Evolutionary conservation across 1,284 basidiomycete species (phyloP).

Genomic region (Boletus austroedulis): DNA sequence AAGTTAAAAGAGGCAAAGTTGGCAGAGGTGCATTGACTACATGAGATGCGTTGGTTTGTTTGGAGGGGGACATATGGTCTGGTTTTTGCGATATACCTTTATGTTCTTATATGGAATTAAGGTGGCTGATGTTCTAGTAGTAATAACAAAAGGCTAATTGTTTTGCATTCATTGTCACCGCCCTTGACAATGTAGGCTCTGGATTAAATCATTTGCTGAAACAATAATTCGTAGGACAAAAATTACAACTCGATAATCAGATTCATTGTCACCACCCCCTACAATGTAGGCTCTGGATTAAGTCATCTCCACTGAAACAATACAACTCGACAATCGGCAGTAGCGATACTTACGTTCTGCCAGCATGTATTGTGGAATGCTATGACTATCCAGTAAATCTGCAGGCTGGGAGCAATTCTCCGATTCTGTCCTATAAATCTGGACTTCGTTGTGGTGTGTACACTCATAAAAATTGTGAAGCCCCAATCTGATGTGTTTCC

Average conservation of each 20-base stretch:
- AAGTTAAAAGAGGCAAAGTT: neutral
- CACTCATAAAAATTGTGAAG: neutral
- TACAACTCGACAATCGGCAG: too few species aligned
- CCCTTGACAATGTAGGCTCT: too few species aligned
- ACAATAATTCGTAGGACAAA: too few species aligned
- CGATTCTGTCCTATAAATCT: too few species aligned
- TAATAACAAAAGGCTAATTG: neutral
- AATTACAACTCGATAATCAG: too few species aligned
- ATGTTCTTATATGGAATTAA: neutral
- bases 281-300: too few species aligned
- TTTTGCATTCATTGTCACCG: too few species aligned
- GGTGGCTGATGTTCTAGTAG: neutral
- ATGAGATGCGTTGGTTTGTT: neutral
- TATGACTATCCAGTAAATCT: too few species aligned
- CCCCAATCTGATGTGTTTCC: neutral
- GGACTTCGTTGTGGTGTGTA: neutral
- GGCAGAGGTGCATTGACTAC: neutral
- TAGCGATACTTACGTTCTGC: neutral
- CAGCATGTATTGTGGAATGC: neutral
- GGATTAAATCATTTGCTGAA: too few species aligned
- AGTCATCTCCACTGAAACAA: too few species aligned
- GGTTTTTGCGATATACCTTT: neutral
- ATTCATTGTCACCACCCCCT: too few species aligned
- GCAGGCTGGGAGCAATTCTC: too few species aligned
- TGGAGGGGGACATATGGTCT: neutral